Evolutionary conservation across 176 grass and related monocot genomes (phyloP), one percentile per base, ranked within the genome.

Genomic region (Phoenix roebelenii): DNA sequence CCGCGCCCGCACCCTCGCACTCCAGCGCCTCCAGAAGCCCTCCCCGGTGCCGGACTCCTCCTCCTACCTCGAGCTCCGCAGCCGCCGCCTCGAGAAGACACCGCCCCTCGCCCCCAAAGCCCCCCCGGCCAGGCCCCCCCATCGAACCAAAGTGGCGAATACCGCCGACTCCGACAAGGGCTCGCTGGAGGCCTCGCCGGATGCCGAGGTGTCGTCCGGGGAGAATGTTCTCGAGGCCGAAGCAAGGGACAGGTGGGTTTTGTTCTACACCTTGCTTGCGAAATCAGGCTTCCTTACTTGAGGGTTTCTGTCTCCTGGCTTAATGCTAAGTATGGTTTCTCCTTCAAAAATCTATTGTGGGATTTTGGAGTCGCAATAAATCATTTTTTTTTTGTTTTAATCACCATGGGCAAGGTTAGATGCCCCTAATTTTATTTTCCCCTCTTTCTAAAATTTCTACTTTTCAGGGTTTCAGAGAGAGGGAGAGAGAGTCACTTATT

Each of bases 51-150:
- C 52, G 58, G 58, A 62, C 7, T 24, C 51, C 59, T 63, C 70
- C 19, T 26, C 25, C 12, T 73, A 73, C 59, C 70, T 73, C 59
- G 70, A 63, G 59, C 70, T 73, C 25, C 70, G 70, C 15, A 63
- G 70, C 50, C 70, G 59, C 25, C 59, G 70, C 9, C 70, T 73
- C 18, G 70, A 73, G 70, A 73, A 73, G 51, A 50, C 59, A 26
- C 70, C 60, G 12, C 51, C 51, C n/a, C 59, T 59, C 25, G 19
- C 59, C 4, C 18, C 54, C 25, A 56, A 54, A 25, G 59, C 35
- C n/a, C 5, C 50, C 17, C 3, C 49, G 59, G 18, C 50, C 19
- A 15, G 14, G 49, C 7, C 25, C 56, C 44, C 23, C 12, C 49
- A 63, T 44, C 35, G 35, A 12, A 10, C 35, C 35, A 44, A 44